Evolutionary conservation across 495 filamentous ascomycete genomes (phyloP).

Genomic region (Aspergillus mulundensis): DNA sequence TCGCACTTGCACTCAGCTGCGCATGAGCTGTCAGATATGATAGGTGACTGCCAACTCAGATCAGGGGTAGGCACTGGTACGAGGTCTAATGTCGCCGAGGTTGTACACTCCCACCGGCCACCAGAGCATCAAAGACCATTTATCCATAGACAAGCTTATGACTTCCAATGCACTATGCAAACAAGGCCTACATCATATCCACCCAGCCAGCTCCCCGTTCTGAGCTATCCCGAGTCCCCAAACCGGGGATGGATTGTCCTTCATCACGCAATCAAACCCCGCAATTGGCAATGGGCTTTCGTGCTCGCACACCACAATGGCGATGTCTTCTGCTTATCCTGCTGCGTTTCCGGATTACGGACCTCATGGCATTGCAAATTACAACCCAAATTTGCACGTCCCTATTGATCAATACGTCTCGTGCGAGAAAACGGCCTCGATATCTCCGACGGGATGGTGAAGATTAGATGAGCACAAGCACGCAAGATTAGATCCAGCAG

Average conservation of each 20-base stretch:
- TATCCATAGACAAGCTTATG: too few species aligned
- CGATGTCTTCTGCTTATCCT: background rate
- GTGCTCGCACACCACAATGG: background rate
- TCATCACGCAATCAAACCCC: conserved; percentile 40
- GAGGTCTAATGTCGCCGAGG: too few species aligned
- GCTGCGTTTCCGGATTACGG: background rate
- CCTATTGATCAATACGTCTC: conserved; percentile 7
- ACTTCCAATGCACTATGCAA: background rate
- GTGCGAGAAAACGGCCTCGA: background rate
- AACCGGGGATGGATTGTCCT: background rate
- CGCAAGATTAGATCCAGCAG: background rate
- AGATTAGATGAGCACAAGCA: background rate
- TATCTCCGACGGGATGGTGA: background rate
- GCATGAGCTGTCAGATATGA: background rate
- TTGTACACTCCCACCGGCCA: too few species aligned
- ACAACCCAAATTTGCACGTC: background rate
- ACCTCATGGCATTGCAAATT: background rate
- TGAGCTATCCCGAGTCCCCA: too few species aligned
- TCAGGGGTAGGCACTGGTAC: too few species aligned
- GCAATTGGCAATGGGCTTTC: conserved; percentile 31
- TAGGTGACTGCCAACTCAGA: too few species aligned
- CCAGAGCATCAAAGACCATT: too few species aligned
- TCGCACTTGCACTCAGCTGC: conserved; percentile 23
- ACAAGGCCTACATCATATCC: background rate
- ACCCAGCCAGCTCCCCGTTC: background rate